A percentile compares a stretch with the other conserved stretches of the same genome.
These are phyloP conservation scores for Mycosarcoma maydis DNA, from an alignment of 1,284 basidiomycete species.

Conservation along the genomic window DNA sequence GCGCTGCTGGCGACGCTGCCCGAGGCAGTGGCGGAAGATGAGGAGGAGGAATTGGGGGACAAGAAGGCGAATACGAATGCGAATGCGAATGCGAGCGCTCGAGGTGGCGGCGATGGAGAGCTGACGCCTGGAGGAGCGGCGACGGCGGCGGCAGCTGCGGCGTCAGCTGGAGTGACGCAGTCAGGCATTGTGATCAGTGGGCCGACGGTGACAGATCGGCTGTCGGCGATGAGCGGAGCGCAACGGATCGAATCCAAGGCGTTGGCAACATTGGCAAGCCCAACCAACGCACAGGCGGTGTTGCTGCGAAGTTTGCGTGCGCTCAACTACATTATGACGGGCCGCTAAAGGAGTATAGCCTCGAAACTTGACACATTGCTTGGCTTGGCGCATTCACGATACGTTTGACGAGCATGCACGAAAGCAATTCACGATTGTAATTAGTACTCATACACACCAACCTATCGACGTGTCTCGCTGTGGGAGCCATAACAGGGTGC, in stretches of 20 bases:
- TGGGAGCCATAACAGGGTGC: too few relatives aligned
- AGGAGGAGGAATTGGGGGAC: constrained; percentile 37
- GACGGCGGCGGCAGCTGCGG: constrained; percentile 18
- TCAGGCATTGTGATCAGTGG: constrained; percentile 35
- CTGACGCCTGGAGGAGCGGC: constrained; percentile 23
- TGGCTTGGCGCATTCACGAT: too few relatives aligned
- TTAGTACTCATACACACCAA: too few relatives aligned
- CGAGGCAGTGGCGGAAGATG: constrained; percentile 33
- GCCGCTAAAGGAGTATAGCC: constrained; percentile 37
- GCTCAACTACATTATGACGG: constrained; percentile 60
- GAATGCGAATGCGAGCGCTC: constrained; percentile 1
- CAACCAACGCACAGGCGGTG: constrained; percentile 61
- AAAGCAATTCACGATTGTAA: too few relatives aligned
- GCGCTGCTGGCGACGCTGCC: constrained; percentile 56
- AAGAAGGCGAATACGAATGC: constrained; percentile 9
- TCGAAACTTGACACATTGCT: too few relatives aligned
- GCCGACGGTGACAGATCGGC: constrained; percentile 33
- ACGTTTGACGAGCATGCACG: too few relatives aligned
- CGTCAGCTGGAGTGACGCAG: constrained; percentile 28
- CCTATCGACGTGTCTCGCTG: too few relatives aligned
- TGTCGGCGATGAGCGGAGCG: constrained; percentile 33
- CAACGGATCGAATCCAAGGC: constrained; percentile 55
- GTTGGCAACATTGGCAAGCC: constrained; percentile 61
- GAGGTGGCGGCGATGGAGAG: constrained; percentile 1
- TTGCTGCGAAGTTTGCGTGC: constrained; percentile 63